Conservation (phyloP, 2,329 filamentous ascomycete species). For the Trichoderma citrinoviride region DNA sequence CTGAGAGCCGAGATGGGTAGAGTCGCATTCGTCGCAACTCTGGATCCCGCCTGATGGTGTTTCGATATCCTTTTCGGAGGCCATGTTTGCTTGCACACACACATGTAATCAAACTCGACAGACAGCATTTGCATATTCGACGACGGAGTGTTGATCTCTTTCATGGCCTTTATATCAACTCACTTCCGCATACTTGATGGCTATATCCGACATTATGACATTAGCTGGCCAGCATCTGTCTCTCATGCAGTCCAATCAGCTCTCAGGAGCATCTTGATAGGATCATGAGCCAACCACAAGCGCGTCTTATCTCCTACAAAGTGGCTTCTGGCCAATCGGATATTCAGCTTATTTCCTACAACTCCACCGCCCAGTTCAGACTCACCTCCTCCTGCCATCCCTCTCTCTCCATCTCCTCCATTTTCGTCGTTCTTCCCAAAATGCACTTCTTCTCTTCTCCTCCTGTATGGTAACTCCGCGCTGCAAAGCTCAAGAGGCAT, state of each 20-base stretch:
- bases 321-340: neutral
- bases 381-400: neutral
- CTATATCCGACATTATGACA: too few relatives aligned
- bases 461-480: neutral
- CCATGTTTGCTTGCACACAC: neutral
- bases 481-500: neutral
- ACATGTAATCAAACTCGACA: neutral
- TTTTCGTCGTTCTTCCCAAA: neutral
- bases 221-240: neutral
- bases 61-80: neutral
- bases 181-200: too few relatives aligned
- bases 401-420: neutral
- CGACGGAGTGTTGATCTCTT: neutral
- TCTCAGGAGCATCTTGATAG: neutral
- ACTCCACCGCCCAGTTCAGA: neutral
- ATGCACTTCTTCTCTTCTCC: neutral
- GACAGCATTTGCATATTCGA: neutral
- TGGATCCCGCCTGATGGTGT: neutral
- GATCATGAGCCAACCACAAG: neutral
- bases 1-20: neutral
- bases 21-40: neutral
- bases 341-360: neutral
- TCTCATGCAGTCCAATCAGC: neutral
- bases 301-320: neutral
- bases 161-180: neutral